Base-by-base conservation (phyloP, 2,329 filamentous ascomycete genomes). In the Magnaporthales sp. region DNA sequence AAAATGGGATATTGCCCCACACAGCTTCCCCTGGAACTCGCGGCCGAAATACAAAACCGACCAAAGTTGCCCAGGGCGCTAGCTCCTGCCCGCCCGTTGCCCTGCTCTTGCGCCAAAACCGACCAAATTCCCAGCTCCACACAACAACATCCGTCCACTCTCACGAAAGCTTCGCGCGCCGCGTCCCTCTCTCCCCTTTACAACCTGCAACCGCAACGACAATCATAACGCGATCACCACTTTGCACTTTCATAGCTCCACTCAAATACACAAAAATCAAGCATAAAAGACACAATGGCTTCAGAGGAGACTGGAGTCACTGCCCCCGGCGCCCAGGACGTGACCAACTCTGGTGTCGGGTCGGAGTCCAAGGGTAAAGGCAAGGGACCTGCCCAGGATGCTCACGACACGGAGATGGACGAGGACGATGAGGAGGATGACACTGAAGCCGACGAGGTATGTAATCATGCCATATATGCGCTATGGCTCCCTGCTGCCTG, bases 391-490 rank as follows among this genome's bases (percentile, higher is more conserved):
- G 85, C 86, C 64, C 78, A 80, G 71, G 79, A 84, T 69, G 75
- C 78, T 65, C 80, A 87, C 71, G 87, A 90, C 72, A 80, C 86
- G 74, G 83, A 84, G 75, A 91, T 92, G 86, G 90, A 89, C 61
- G 90, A 92, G 72, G 90, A 90, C 32, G 86, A 92, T 1, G 90
- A 91, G 31, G 87, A 86, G 63, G 87, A 89, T 26, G 90, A 93
- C 65, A 89, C 89, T 65, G 86, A 83, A 24, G 85, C 84, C 67
- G 80, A 81, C 26, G 79, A 86, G 71, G 86, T 86, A 78, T 72
- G 85, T 80, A 62, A 61, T 30, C 24, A 22, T 58, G 54, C 54
- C 22, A 46, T n/a, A n/a, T n/a, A n/a, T 46, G 32, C 4, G 11
- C 4, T 15, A 46, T 32, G 13, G 4, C 11, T 7, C n/a, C 15